Percentiles rank a stretch among this genome's conserved stretches.
phyloP scores from a whole-genome alignment of 2,329 filamentous ascomycete genomes.

The Exophiala lecanii-corni region DNA sequence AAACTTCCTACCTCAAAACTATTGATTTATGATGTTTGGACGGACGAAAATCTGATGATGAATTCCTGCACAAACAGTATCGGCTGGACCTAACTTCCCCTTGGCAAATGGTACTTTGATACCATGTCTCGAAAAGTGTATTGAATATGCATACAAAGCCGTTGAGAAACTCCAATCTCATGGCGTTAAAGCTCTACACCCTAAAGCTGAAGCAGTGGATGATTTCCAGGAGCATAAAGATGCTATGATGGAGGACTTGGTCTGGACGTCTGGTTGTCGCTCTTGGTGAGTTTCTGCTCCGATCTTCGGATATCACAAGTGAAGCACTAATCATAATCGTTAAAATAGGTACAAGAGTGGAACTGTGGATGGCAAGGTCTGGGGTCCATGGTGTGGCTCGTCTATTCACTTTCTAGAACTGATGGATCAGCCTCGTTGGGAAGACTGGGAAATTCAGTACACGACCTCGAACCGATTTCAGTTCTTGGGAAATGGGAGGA shows the following conservation, averaged over 20 bases:
- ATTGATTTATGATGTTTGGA: no score
- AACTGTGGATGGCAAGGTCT: slow-evolving; percentile 39
- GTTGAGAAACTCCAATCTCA: slow-evolving; percentile 35
- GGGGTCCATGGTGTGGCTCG: slow-evolving; percentile 47
- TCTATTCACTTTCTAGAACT: slow-evolving; percentile 45
- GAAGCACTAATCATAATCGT: neutral
- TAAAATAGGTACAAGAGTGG: slow-evolving; percentile 34
- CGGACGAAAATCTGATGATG: neutral
- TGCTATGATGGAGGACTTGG: slow-evolving; percentile 6
- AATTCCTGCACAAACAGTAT: slow-evolving; percentile 11
- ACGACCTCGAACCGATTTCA: slow-evolving; percentile 24
- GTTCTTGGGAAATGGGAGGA: slow-evolving; percentile 29
- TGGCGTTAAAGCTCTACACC: slow-evolving; percentile 31
- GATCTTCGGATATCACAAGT: neutral
- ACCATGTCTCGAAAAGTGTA: slow-evolving; percentile 30
- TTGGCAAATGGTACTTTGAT: slow-evolving; percentile 29
- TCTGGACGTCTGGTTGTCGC: slow-evolving; percentile 6
- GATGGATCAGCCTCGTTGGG: slow-evolving; percentile 37
- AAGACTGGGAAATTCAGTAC: slow-evolving; percentile 42
- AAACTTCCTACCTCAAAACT: no score
- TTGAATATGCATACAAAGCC: slow-evolving; percentile 34
- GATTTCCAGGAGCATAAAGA: slow-evolving; percentile 18
- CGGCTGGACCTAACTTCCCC: slow-evolving; percentile 29
- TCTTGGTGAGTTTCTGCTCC: slow-evolving; percentile 1
- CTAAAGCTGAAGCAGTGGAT: slow-evolving; percentile 16